Conservation (phyloP, 2,329 filamentous ascomycete species). For the Colletotrichum tofieldiae region DNA sequence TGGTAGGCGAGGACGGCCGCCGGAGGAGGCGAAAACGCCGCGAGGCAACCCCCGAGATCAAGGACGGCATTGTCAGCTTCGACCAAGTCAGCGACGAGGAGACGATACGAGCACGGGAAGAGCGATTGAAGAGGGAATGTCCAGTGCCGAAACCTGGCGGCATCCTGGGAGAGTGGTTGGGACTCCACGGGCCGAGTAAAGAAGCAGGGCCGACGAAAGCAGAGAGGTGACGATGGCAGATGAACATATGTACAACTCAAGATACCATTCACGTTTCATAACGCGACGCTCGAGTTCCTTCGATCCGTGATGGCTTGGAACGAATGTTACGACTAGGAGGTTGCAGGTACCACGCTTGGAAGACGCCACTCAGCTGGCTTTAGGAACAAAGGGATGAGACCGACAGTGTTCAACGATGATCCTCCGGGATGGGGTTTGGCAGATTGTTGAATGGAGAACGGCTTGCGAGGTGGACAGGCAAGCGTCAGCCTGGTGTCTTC, state of each 20-base stretch:
- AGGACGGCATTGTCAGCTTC: conserved; percentile 67
- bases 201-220: conserved; percentile 17
- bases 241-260: conserved; percentile 35
- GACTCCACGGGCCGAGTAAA: conserved; percentile 66
- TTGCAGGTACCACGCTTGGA: neutral
- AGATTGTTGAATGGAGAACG: neutral
- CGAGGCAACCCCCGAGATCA: conserved; percentile 55
- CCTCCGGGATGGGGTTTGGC: neutral
- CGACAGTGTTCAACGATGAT: too few species aligned
- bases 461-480: neutral
- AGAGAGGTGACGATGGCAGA: conserved; percentile 31
- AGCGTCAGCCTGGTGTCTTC: neutral
- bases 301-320: neutral
- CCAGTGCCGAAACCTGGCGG: conserved; percentile 93
- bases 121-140: conserved; percentile 79
- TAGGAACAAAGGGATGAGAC: too few species aligned
- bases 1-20: conserved; percentile 62
- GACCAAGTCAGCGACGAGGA: conserved; percentile 57
- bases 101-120: conserved; percentile 47
- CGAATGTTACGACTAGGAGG: neutral
- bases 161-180: conserved; percentile 81
- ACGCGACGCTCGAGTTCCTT: neutral
- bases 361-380: neutral
- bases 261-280: conserved; percentile 37
- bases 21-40: conserved; percentile 61